A percentile compares a stretch with the other conserved stretches of the same genome.
These are phyloP conservation scores for Linnemannia zychae DNA, from an alignment of 192 early-diverging fungal species.

Conservation along the genomic window DNA sequence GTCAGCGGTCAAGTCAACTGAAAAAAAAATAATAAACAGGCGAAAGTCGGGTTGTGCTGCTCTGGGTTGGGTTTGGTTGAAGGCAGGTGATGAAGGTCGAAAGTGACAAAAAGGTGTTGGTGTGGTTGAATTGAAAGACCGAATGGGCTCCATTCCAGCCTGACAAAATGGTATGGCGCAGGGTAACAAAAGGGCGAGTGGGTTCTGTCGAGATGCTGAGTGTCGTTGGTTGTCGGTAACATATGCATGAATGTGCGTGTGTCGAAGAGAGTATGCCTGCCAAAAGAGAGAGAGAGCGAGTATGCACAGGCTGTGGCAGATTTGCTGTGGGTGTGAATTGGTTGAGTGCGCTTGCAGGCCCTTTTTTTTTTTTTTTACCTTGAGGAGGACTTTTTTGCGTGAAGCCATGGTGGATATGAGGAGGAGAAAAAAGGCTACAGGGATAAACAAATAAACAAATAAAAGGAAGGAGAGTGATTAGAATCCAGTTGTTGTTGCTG, in stretches of 20 bases:
- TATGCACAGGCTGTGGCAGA: background rate
- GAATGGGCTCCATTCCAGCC: conserved; percentile 5
- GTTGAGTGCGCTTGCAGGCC: background rate
- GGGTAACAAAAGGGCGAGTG: background rate
- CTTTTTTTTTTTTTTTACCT: conserved; percentile 49
- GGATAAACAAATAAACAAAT: background rate
- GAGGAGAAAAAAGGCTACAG: background rate
- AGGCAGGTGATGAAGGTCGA: background rate
- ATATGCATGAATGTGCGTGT: background rate
- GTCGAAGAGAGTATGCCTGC: background rate
- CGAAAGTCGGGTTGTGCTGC: background rate
- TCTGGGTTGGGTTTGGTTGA: background rate
- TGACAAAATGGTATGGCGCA: background rate
- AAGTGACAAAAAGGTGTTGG: conserved; percentile 3
- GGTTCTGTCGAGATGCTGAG: background rate
- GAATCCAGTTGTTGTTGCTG: background rate
- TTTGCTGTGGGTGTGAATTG: background rate
- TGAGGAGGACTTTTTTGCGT: conserved; percentile 70
- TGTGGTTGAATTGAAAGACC: conserved; percentile 8
- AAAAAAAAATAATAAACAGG: background rate
- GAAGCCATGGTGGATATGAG: conserved; percentile 41
- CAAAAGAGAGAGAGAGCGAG: background rate
- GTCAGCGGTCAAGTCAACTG: background rate
- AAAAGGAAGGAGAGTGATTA: background rate
- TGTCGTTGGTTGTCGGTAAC: background rate